Evolutionary conservation across 208 protist species (phyloP).

Genomic region (Leishmania tarentolae): DNA sequence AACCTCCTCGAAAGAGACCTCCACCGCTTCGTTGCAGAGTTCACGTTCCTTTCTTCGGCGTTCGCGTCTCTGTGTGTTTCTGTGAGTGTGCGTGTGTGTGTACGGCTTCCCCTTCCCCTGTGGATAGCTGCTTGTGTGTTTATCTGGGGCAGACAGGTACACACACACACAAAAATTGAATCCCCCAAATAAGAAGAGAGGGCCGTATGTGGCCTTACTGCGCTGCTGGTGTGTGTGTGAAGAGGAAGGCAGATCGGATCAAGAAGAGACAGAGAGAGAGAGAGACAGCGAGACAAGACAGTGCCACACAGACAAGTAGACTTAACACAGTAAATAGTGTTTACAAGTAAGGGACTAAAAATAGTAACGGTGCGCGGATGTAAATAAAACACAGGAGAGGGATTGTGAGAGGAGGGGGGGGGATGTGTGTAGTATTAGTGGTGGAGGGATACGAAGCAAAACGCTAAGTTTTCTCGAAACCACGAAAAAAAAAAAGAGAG

Average conservation of each 20-base stretch:
- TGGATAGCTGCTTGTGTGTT: not conserved
- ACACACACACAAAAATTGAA: conserved; percentile 3
- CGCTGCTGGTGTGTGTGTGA: not conserved
- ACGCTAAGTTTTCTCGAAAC: not conserved
- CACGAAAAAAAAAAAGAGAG: conserved; percentile 5
- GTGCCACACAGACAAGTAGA: not conserved
- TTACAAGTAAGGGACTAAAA: conserved; percentile 11
- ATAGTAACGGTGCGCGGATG: not conserved
- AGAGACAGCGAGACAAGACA: not conserved
- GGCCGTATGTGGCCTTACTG: not conserved
- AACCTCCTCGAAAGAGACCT: not conserved
- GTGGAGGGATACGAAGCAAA: not conserved
- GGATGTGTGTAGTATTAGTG: not conserved
- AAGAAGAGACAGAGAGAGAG: not conserved
- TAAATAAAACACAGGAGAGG: not conserved
- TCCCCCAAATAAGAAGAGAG: not conserved
- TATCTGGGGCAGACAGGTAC: not conserved
- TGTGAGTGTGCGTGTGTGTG: not conserved
- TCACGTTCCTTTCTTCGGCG: not conserved
- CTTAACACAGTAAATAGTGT: conserved; percentile 3
- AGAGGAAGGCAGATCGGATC: not conserved
- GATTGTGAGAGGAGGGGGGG: not conserved
- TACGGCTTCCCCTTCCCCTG: not conserved
- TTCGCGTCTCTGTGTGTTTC: not conserved
- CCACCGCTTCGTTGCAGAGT: not conserved